Evolutionary conservation across 306 rosid species (phyloP), one percentile per base, ranked within the genome.

Genomic region (Rosa persica): DNA sequence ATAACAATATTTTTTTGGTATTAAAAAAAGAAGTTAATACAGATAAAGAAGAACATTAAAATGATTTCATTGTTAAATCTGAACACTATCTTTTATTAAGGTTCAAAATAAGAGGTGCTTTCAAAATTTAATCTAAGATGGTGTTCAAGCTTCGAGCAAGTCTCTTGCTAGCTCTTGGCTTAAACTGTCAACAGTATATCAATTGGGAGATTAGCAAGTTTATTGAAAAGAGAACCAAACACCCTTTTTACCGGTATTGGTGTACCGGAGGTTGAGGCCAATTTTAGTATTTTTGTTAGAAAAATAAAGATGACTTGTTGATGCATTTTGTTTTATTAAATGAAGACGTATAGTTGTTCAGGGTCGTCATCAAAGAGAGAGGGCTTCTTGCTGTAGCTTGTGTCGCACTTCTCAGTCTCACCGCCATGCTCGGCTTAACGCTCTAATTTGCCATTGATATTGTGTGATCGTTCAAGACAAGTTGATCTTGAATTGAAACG

Each of bases 281-380:
- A 71, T 9, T 6, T 5, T 8, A 70, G 58, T n/a, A 7, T 7
- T 23, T 44, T 27, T 47, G 38, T 23, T 15, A 23, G 58, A 13
- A 17, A 20, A 70, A 70, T 47, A 17, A 70, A 17, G 11, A 46
- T 6, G 57, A 12, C n/a, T 2, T 6, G 13, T 25, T 15, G 8
- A 13, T 70, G 22, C n/a, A 12, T 39, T 39, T 6, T 39, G 43
- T 6, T 30, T 30, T 30, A 30, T 30, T 30, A 30, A 30, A 30
- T 30, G 36, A 30, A 30, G 36, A 30, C 8, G n/a, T 34, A 17
- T 34, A 72, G 47, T 30, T 72, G 76, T 72, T 72, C 76, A 34
- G 44, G 75, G 43, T 71, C 6, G 0, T 71, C 43, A 20, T 71
- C 27, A 71, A 71, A 27, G 75, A 71, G 43, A 71, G 75, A 48